Base-by-base conservation (phyloP, 352 stramenopile genomes). In the Pythium aphanidermatum region DNA sequence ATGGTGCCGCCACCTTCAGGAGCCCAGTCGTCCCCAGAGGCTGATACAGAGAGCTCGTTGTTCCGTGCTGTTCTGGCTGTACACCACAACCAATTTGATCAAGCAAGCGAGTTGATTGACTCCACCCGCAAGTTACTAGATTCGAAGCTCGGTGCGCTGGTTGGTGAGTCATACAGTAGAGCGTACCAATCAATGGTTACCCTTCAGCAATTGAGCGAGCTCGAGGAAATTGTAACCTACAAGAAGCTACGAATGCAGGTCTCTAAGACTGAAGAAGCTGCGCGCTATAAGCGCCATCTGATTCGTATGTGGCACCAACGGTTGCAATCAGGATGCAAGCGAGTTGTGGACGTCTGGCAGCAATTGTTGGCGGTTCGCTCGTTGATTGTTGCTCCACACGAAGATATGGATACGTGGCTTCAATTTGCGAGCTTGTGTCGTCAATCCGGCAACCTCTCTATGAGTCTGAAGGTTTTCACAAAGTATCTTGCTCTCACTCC, bases 201-300 rank as follows among this genome's bases (percentile, higher is more conserved):
- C 35, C 73, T 98, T 44, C 96, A 99, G 74, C 91, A 97, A 45
- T 70, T 99, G 10, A 89, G 91, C 29, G 96, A 99, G 59, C 65
- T 99, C 55, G 95, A 99, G 61, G 97, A 99, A 66, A 95, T 99
- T n/a, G 92, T 98, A 35, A 83, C 78, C 35, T 96, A 97, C 52
- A 90, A 95, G 48, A 95, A 97, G 46, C 55, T 92, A 16, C 70
- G 75, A 0, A 37, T 70, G 13, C 72, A 88, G 45, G 77, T 87
- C 9, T 58, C 65, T 7, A 90, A 86, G 35, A 63, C 65, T 2
- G 74, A 90, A 53, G 76, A 95, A 50, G 78, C 82, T 1, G 72
- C 80, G 16, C 65, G 68, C 5, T 88, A 88, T 53, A 90, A 91
- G 54, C 63, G 72, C 0, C 79, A 89, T 51, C 70, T 96, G 49